These are phyloP conservation scores for Zasmidium citrigriseum DNA, from an alignment of 2,329 filamentous ascomycete genomes.

Conservation along the genomic window DNA sequence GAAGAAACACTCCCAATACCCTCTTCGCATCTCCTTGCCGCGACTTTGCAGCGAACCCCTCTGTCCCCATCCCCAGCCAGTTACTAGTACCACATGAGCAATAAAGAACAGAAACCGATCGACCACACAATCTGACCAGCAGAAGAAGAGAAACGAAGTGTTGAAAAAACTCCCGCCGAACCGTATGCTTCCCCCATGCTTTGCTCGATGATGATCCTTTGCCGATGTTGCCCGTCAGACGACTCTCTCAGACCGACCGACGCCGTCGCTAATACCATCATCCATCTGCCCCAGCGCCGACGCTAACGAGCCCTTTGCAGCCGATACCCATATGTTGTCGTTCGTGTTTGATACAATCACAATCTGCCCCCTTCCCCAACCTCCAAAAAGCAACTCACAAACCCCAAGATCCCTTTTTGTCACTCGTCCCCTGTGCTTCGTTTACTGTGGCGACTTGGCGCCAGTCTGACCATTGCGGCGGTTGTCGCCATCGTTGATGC, in stretches of 20 bases:
- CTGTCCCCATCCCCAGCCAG: neutral
- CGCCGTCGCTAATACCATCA: slow-evolving; percentile 28
- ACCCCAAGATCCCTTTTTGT: neutral
- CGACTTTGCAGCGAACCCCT: too few relatives aligned
- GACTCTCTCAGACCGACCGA: slow-evolving; percentile 12
- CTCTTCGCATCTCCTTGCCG: slow-evolving; percentile 5
- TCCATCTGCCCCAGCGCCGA: slow-evolving; percentile 24
- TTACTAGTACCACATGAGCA: neutral
- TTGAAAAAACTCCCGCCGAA: neutral
- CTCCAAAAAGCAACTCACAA: neutral
- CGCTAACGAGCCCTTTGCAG: slow-evolving; percentile 26
- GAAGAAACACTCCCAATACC: neutral
- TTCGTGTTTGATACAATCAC: slow-evolving; percentile 26
- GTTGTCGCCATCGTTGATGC: slow-evolving; percentile 60
- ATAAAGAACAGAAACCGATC: neutral
- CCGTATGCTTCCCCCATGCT: slow-evolving; percentile 8
- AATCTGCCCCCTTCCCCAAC: slow-evolving; percentile 3
- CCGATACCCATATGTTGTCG: slow-evolving; percentile 30
- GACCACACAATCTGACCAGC: slow-evolving; percentile 10
- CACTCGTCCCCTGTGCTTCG: neutral
- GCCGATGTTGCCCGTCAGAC: slow-evolving; percentile 9
- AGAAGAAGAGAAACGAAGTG: neutral
- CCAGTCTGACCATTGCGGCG: slow-evolving; percentile 43
- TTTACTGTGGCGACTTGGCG: slow-evolving; percentile 37
- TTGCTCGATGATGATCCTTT: slow-evolving; percentile 20